Evolutionary conservation across 768 basidiomycete species (phyloP).

Genomic region (Cystobasidium tubakii): DNA sequence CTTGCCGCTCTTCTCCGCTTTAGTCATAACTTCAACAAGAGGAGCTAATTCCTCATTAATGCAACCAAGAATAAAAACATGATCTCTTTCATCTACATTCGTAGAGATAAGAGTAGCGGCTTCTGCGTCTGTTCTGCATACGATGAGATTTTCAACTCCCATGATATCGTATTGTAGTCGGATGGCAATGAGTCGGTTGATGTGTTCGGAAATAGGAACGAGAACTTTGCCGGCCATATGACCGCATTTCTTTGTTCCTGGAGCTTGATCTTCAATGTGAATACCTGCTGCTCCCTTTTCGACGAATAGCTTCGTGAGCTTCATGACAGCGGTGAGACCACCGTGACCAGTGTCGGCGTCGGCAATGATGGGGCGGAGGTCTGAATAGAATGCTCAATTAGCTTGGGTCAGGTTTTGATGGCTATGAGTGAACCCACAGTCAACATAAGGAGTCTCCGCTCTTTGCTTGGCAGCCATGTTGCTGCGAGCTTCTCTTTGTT

Average conservation of each 20-base stretch:
- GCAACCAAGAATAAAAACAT: conserved; percentile 87
- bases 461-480: conserved; percentile 66
- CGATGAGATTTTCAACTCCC: conserved; percentile 89
- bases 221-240: conserved; percentile 95
- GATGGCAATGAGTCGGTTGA: conserved; percentile 94
- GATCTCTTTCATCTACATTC: conserved; percentile 96
- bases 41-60: conserved; percentile 63
- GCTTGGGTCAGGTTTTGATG: background rate
- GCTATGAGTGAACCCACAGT: conserved; percentile 75
- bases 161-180: conserved; percentile 96
- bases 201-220: conserved; percentile 94
- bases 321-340: conserved; percentile 96
- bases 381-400: conserved; percentile 1
- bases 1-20: conserved; percentile 75
- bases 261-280: conserved; percentile 95
- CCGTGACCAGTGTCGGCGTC: conserved; percentile 99
- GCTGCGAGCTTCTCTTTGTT: conserved; percentile 77
- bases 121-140: conserved; percentile 94
- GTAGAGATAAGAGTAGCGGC: conserved; percentile 93
- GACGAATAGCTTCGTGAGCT: conserved; percentile 96
- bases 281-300: conserved; percentile 97
- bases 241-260: conserved; percentile 82
- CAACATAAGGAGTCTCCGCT: conserved; percentile 63
- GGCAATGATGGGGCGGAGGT: conserved; percentile 77
- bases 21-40: conserved; percentile 71